Percentiles rank a stretch among this genome's conserved stretches.
Conservation (phyloP, 306 rosid species). For the Cucurbita argyrosperma region DNA sequence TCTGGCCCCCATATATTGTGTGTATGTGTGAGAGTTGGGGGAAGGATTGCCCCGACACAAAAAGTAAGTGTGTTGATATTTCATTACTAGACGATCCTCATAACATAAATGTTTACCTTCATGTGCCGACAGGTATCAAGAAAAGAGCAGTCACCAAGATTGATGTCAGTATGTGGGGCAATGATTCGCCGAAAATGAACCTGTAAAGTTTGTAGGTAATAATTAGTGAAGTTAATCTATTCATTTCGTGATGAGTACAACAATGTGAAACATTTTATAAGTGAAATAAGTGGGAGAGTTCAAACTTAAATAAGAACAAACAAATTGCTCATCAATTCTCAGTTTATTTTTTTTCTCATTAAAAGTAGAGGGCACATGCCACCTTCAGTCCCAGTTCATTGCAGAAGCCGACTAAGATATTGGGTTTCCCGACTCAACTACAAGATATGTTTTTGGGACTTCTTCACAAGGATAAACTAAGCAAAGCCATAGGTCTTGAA, state of each 20-base stretch:
- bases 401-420: background rate
- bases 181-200: slow-evolving; percentile 92
- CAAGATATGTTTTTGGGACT: background rate
- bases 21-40: background rate
- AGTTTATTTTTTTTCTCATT: background rate
- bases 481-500: background rate
- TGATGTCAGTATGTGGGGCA: slow-evolving; percentile 91
- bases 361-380: background rate
- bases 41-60: background rate
- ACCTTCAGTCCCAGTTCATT: background rate
- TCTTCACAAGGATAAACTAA: background rate
- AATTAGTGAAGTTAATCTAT: background rate
- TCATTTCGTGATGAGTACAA: background rate
- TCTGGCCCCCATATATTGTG: background rate
- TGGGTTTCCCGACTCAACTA: background rate
- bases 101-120: slow-evolving; percentile 50
- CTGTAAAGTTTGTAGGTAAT: slow-evolving; percentile 24
- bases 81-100: background rate
- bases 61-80: background rate
- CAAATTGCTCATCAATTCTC: background rate
- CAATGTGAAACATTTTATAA: background rate
- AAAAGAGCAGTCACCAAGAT: slow-evolving; percentile 92
- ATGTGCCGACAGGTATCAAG: slow-evolving; percentile 96
- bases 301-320: background rate
- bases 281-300: background rate